A percentile compares a stretch with the other conserved stretches of the same genome.
phyloP scores from a whole-genome alignment of 2,329 filamentous ascomycete genomes.

The Cordyceps farinosa region DNA sequence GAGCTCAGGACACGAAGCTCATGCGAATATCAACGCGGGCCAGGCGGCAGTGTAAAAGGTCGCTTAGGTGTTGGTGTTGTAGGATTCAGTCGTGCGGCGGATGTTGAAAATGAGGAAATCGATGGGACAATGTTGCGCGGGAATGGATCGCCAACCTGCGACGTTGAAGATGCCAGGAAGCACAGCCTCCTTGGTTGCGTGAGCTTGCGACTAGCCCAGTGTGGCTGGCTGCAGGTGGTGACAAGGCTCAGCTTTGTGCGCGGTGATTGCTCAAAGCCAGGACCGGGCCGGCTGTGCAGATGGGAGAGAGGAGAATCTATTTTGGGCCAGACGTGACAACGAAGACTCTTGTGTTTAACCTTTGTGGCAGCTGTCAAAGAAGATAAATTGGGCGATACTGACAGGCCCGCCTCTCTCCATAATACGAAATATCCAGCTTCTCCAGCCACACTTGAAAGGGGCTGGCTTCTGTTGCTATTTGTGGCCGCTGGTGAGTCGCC shows the following conservation, averaged over 20 bases:
- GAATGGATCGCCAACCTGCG: slow-evolving; percentile 15
- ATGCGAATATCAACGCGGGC: slow-evolving; percentile 12
- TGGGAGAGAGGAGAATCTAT: not conserved
- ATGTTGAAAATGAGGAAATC: not conserved
- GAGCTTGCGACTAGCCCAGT: slow-evolving; percentile 13
- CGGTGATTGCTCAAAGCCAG: slow-evolving; percentile 8
- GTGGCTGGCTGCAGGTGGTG: slow-evolving; percentile 6
- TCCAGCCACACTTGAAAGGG: slow-evolving; percentile 16
- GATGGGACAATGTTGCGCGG: slow-evolving; percentile 1
- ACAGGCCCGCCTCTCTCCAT: not conserved
- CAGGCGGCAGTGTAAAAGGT: not conserved
- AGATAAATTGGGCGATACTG: not conserved
- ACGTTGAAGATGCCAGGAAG: slow-evolving; percentile 16
- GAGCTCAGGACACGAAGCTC: slow-evolving; percentile 26
- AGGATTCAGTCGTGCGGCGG: not conserved
- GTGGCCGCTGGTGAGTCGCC: not conserved
- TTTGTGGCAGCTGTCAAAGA: not conserved
- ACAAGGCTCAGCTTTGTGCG: not conserved
- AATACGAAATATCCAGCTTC: not conserved
- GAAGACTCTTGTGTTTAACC: not conserved
- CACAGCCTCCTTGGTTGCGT: slow-evolving; percentile 18
- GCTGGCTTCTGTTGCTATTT: not conserved
- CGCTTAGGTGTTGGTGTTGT: not conserved
- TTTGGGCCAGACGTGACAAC: not conserved
- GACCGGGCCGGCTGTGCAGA: not conserved